A percentile compares a stretch with the other conserved stretches of the same genome.
phyloP scores from a whole-genome alignment of 306 rosid species.

The Lathyrus aphaca region DNA sequence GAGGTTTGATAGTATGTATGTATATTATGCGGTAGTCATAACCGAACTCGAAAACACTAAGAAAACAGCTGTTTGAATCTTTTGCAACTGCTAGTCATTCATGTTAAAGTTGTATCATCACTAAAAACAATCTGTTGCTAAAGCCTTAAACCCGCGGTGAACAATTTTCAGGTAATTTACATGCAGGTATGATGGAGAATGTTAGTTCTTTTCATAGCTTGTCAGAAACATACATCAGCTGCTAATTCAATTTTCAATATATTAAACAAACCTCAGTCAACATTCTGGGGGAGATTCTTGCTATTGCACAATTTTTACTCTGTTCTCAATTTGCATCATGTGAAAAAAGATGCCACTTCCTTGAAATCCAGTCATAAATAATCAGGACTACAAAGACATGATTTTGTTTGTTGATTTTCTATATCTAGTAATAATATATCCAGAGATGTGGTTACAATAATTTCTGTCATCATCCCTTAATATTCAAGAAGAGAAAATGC shows the following conservation, averaged over 20 bases:
- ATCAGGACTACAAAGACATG: constrained; percentile 53
- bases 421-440: not conserved
- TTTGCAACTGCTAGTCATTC: constrained; percentile 11
- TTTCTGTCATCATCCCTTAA: too few species aligned
- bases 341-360: constrained; percentile 52
- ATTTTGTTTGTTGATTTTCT: not conserved
- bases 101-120: constrained; percentile 39
- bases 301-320: too few species aligned
- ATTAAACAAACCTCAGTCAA: constrained; percentile 37
- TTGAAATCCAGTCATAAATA: constrained; percentile 49
- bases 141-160: constrained; percentile 33
- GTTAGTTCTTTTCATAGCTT: constrained; percentile 39
- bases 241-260: constrained; percentile 15
- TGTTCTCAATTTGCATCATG: constrained; percentile 49
- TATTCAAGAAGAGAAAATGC: too few species aligned
- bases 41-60: not conserved
- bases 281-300: too few species aligned
- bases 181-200: constrained; percentile 40
- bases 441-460: too few species aligned
- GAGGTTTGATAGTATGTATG: not conserved
- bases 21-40: not conserved
- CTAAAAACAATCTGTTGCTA: constrained; percentile 36
- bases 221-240: constrained; percentile 38
- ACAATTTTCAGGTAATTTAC: constrained; percentile 45
- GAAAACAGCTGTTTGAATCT: not conserved